Conservation (phyloP, 495 filamentous ascomycete genomes). For the Astrocystis sublimbata region DNA sequence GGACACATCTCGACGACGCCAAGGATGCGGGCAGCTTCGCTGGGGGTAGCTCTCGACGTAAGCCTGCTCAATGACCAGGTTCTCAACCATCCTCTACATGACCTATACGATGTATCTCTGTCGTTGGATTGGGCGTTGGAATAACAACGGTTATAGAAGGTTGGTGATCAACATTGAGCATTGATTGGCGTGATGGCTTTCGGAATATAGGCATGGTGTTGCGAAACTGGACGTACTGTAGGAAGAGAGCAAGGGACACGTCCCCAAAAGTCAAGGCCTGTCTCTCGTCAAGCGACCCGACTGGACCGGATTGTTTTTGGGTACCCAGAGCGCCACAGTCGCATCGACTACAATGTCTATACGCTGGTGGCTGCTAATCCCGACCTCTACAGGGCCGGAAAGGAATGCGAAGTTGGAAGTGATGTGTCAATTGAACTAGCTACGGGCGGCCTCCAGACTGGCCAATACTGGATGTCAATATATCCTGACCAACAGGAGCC, state of each 20-base stretch:
- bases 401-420: neutral
- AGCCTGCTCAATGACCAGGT: neutral
- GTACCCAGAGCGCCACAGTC: slow-evolving; percentile 5
- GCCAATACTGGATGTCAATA: neutral
- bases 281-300: slow-evolving; percentile 16
- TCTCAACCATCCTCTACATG: neutral
- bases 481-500: neutral
- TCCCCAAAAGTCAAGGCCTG: neutral
- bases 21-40: slow-evolving; percentile 9
- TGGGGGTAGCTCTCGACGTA: slow-evolving; percentile 2
- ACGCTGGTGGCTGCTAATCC: neutral
- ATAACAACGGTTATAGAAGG: too few relatives aligned
- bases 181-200: too few relatives aligned
- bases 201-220: neutral
- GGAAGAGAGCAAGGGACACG: neutral
- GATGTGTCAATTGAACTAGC: neutral
- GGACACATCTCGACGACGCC: slow-evolving; percentile 10
- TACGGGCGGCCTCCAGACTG: neutral
- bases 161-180: too few relatives aligned
- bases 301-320: slow-evolving; percentile 16
- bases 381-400: neutral
- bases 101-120: neutral
- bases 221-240: neutral
- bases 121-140: too few relatives aligned
- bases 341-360: neutral